Percentiles rank a stretch among this genome's conserved stretches.
phyloP scores from a whole-genome alignment of 441 rosid genomes.

The Erodium trifolium region DNA sequence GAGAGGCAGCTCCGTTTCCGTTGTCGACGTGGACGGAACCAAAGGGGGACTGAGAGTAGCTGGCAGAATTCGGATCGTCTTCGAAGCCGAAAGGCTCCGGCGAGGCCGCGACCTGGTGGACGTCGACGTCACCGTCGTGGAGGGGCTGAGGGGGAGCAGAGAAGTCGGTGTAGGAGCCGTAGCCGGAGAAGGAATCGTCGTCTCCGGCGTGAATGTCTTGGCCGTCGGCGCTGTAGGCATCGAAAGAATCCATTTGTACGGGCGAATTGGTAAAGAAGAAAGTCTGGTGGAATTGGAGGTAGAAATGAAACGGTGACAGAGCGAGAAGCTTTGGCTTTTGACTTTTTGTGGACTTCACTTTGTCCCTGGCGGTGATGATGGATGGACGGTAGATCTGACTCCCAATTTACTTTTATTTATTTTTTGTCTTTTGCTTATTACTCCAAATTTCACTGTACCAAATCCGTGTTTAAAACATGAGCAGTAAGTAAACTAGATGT shows the following conservation, averaged over 20 bases:
- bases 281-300: background rate
- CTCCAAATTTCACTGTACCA: too few relatives aligned
- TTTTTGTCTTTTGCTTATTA: background rate
- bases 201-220: conserved; percentile 35
- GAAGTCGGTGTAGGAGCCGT: conserved; percentile 38
- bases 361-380: background rate
- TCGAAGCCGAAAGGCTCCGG: too few relatives aligned
- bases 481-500: too few relatives aligned
- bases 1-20: background rate
- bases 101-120: background rate
- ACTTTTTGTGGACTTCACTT: conserved; percentile 3
- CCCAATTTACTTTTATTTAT: background rate
- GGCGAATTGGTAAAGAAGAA: too few relatives aligned
- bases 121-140: too few relatives aligned
- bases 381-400: background rate
- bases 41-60: too few relatives aligned
- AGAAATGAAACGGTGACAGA: background rate
- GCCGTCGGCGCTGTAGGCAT: conserved; percentile 41
- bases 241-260: conserved; percentile 45
- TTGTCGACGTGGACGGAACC: background rate
- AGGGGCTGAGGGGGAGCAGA: conserved; percentile 19
- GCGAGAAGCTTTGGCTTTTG: background rate
- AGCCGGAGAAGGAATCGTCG: conserved; percentile 39
- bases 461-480: too few relatives aligned
- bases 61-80: too few relatives aligned